Conservation (phyloP, 257 asterid genomes). For the Solanum commersonii region DNA sequence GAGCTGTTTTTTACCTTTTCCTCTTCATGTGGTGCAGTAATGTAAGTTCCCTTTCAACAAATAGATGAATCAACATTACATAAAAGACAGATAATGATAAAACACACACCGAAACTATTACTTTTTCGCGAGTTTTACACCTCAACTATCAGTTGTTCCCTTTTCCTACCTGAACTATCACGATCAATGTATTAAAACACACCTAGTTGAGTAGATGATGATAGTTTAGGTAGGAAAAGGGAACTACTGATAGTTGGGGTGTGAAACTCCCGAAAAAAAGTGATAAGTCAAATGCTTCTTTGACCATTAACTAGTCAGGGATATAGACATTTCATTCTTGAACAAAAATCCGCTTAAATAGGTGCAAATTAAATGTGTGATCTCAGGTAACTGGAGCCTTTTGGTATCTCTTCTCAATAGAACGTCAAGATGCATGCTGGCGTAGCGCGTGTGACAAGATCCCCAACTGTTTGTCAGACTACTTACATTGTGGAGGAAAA, state of each 20-base stretch:
- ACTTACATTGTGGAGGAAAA: constrained; percentile 22
- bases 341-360: neutral
- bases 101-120: neutral
- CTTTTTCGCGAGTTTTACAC: neutral
- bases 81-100: neutral
- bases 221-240: neutral
- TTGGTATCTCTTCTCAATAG: constrained; percentile 55
- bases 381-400: constrained; percentile 41
- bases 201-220: neutral
- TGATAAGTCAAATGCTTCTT: neutral
- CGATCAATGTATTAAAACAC: neutral
- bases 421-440: constrained; percentile 53
- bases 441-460: constrained; percentile 15
- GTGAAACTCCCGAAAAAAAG: neutral
- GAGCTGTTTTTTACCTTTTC: constrained; percentile 51
- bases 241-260: neutral
- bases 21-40: constrained; percentile 61
- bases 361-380: neutral
- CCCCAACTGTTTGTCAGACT: neutral
- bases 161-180: neutral
- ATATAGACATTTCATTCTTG: neutral
- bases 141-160: neutral
- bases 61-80: neutral
- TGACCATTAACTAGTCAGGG: neutral
- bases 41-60: constrained; percentile 17